These are phyloP conservation scores for Arxiozyma telluris DNA, from an alignment of 1,139 yeast genomes.

Conservation along the genomic window DNA sequence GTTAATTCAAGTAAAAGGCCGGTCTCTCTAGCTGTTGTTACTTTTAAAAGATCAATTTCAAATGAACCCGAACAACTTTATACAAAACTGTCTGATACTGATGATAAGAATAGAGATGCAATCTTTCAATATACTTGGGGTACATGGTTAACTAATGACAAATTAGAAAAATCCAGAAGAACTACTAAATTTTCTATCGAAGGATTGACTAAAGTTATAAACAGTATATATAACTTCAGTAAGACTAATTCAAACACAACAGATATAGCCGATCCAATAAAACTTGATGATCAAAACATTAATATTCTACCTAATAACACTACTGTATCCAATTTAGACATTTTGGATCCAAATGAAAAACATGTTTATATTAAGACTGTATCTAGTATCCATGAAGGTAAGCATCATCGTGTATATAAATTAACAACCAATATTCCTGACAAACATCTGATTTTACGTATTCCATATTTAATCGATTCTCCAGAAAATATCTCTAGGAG, in stretches of 20 bases:
- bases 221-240: constrained; percentile 34
- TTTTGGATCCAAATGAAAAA: constrained; percentile 33
- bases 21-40: not conserved
- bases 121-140: constrained; percentile 94
- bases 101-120: constrained; percentile 61
- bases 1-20: not conserved
- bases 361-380: constrained; percentile 54
- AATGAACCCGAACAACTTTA: constrained; percentile 28
- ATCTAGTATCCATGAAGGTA: constrained; percentile 85
- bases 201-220: constrained; percentile 51
- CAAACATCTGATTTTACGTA: constrained; percentile 60
- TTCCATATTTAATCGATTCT: constrained; percentile 72
- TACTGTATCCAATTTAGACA: constrained; percentile 36
- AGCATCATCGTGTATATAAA: constrained; percentile 80
- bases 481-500: constrained; percentile 56
- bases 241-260: constrained; percentile 22
- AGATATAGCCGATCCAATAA: constrained; percentile 31
- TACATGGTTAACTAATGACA: constrained; percentile 79
- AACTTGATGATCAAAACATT: constrained; percentile 35
- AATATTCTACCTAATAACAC: constrained; percentile 43
- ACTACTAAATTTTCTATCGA: constrained; percentile 75
- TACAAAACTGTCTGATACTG: constrained; percentile 50
- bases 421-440: constrained; percentile 54
- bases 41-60: constrained; percentile 14
- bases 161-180: constrained; percentile 61